These are phyloP conservation scores for Aureobasidium sp. DNA, from an alignment of 2,329 filamentous ascomycete species.

Conservation along the genomic window DNA sequence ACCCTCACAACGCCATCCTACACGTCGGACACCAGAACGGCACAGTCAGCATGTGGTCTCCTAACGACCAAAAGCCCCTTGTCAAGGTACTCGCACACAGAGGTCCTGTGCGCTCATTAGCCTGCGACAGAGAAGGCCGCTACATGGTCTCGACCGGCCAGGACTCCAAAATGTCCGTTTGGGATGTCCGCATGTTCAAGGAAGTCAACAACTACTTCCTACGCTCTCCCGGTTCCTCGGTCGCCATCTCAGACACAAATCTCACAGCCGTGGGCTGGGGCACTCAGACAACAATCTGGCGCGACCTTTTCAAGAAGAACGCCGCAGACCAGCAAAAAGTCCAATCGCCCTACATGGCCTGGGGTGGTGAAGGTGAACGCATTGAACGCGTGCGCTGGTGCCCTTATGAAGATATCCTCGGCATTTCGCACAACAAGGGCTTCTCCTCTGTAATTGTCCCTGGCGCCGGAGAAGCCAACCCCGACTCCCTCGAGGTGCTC, in stretches of 20 bases:
- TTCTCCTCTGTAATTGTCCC: conserved; percentile 88
- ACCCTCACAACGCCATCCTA: conserved; percentile 84
- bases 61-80: conserved; percentile 75
- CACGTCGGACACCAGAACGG: conserved; percentile 94
- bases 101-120: conserved; percentile 77
- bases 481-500: conserved; percentile 85
- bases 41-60: conserved; percentile 90
- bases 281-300: conserved; percentile 84
- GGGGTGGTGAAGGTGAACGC: conserved; percentile 75
- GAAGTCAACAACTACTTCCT: conserved; percentile 87
- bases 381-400: conserved; percentile 85
- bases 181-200: conserved; percentile 91
- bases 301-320: conserved; percentile 69
- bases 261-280: conserved; percentile 87
- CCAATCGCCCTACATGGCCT: conserved; percentile 83
- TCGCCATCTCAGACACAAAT: conserved; percentile 82
- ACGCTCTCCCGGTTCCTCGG: conserved; percentile 68
- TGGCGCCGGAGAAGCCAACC: conserved; percentile 94
- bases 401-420: conserved; percentile 88
- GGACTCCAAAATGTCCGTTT: conserved; percentile 85
- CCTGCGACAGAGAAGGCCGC: conserved; percentile 78
- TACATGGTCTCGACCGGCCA: conserved; percentile 96
- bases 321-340: conserved; percentile 66
- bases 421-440: conserved; percentile 72
- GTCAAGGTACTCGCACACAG: conserved; percentile 87